A percentile compares a stretch with the other conserved stretches of the same genome.
Evolutionary conservation across 768 basidiomycete species (phyloP).

Genomic region (Imleria badia): DNA sequence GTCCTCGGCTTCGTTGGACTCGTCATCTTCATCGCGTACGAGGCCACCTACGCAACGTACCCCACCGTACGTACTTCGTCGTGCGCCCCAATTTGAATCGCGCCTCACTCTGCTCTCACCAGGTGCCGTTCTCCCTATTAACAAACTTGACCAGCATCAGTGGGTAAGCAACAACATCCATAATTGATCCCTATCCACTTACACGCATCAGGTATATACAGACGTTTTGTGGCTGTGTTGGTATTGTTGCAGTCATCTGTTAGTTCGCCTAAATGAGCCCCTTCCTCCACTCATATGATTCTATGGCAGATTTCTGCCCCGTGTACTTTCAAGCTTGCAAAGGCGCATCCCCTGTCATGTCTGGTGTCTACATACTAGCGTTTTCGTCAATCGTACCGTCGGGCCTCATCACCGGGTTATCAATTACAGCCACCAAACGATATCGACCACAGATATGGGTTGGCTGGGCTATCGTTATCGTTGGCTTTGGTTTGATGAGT

Average conservation of each 20-base stretch:
- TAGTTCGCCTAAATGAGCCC: not conserved
- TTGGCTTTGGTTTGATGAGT: conserved; percentile 38
- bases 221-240: conserved; percentile 21
- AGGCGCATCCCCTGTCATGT: conserved; percentile 31
- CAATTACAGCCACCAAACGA: conserved; percentile 24
- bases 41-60: conserved; percentile 24
- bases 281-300: not conserved
- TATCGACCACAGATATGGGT: conserved; percentile 36
- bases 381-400: conserved; percentile 1
- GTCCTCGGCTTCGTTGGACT: no score
- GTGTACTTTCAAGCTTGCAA: conserved; percentile 45
- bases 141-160: conserved; percentile 31
- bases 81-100: not conserved
- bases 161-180: conserved; percentile 16
- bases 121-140: conserved; percentile 19
- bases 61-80: conserved; percentile 8
- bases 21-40: conserved; percentile 41
- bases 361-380: conserved; percentile 23
- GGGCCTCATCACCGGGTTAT: conserved; percentile 20
- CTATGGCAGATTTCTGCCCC: conserved; percentile 36
- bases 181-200: not conserved
- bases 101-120: not conserved
- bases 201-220: conserved; percentile 24
- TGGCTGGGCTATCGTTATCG: conserved; percentile 33
- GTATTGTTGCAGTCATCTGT: conserved; percentile 23